Evolutionary conservation across 2,329 filamentous ascomycete species (phyloP), one percentile per base, ranked within the genome.

Genomic region (Cladosporium colombiae): DNA sequence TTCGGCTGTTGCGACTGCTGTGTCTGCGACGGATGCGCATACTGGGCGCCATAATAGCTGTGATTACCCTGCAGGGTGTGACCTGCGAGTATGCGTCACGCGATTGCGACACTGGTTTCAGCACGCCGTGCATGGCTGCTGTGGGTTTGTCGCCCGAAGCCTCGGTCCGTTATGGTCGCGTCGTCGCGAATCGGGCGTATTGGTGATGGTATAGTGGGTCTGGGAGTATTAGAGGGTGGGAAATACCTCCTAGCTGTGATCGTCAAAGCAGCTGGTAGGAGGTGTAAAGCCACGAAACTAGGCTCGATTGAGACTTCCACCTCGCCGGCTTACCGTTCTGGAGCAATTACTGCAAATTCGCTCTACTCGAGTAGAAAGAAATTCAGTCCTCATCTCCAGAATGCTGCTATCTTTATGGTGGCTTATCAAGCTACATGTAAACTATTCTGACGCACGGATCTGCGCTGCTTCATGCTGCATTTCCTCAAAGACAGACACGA

Each of bases 41-140:
- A 55, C 18, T 33, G 52, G 18, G 29, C n/a, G 4, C 27, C 31
- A 21, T 33, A 31, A 29, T 55, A 55, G 31, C 31, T 31, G 52
- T 31, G 27, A 21, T 29, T 29, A 13, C 10, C 3, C n/a, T 62
- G 23, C 18, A 62, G 21, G 18, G 16, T 14, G 29, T 62, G 29
- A 53, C 44, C 7, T 53, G 59, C 1, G 59, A 62, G 46, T 62
- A 62, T 14, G 8, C 59, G 46, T 62, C 59, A 18, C 44, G 44
- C 27, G 11, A 4, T 8, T 44, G 33, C 25, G 29, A 44, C 11
- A 18, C 33, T 23, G 59, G 59, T 53, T 62, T 62, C 5, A 62
- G 29, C 50, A 62, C 44, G 31, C 59, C 59, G 27, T 53, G 46
- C 59, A 62, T 62, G 25, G 29, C 27, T 27, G 27, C 14, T 14